These are phyloP conservation scores for Penicillium sp. DNA, from an alignment of 2,329 filamentous ascomycete species.

Conservation along the genomic window DNA sequence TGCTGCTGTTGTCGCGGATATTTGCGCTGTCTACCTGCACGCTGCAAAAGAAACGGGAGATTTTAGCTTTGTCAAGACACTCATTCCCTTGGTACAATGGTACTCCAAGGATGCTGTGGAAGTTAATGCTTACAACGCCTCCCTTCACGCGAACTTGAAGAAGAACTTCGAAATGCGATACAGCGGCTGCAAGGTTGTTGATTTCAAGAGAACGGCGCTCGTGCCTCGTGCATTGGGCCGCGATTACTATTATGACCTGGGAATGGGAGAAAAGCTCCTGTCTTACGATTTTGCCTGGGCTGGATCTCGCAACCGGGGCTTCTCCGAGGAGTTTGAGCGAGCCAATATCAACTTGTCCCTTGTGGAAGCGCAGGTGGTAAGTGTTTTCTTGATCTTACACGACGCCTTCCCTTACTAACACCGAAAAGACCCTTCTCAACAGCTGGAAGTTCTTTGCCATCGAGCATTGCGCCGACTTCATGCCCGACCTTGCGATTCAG, in stretches of 20 bases:
- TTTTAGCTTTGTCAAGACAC: constrained; percentile 63
- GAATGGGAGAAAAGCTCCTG: constrained; percentile 72
- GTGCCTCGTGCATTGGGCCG: constrained; percentile 65
- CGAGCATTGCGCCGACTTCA: constrained; percentile 70
- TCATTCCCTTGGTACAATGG: constrained; percentile 75
- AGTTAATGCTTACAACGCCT: constrained; percentile 81
- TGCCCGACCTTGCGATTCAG: constrained; percentile 56
- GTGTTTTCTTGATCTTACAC: constrained; percentile 27
- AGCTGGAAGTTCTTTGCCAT: constrained; percentile 87
- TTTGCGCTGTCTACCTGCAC: constrained; percentile 87
- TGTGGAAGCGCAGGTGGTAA: constrained; percentile 84
- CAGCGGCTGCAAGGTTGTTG: constrained; percentile 66
- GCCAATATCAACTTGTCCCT: constrained; percentile 90
- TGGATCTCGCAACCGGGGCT: constrained; percentile 66
- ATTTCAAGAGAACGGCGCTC: constrained; percentile 75
- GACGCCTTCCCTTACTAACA: constrained; percentile 27
- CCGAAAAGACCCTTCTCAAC: constrained; percentile 67
- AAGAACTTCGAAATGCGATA: constrained; percentile 82
- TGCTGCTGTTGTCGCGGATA: constrained; percentile 80
- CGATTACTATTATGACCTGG: constrained; percentile 81
- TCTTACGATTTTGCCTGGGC: constrained; percentile 75
- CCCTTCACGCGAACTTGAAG: constrained; percentile 79
- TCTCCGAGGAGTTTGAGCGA: constrained; percentile 75
- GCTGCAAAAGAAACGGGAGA: constrained; percentile 75
- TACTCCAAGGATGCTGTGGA: constrained; percentile 74